Percentiles rank a stretch among this genome's conserved stretches.
Conservation (phyloP, 2,329 filamentous ascomycete species). For the Ceratocystis cacaofunesta region DNA sequence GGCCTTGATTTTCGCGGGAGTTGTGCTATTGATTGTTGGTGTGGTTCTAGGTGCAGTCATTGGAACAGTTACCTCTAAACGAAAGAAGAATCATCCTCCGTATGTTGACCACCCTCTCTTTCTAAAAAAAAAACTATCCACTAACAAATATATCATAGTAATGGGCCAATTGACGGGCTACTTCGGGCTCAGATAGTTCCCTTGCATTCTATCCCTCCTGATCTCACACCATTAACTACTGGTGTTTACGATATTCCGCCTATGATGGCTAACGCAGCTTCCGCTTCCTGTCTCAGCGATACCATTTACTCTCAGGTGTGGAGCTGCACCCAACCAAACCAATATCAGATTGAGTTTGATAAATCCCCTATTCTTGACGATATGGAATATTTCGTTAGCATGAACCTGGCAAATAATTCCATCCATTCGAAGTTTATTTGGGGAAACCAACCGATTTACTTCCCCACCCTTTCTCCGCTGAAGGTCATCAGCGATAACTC, state of each 20-base stretch:
- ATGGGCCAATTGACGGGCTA: neutral
- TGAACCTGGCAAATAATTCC: constrained; percentile 28
- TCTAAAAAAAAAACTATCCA: neutral
- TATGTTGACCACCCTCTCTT: neutral
- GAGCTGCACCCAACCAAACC: constrained; percentile 43
- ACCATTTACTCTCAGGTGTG: constrained; percentile 42
- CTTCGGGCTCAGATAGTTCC: constrained; percentile 11
- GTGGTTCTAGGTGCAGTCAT: constrained; percentile 43
- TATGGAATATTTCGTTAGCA: constrained; percentile 27
- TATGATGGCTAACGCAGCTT: constrained; percentile 33
- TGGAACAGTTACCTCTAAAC: constrained; percentile 30
- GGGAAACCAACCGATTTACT: constrained; percentile 38
- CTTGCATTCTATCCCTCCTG: constrained; percentile 26
- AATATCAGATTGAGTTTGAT: constrained; percentile 31
- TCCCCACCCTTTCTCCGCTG: constrained; percentile 28
- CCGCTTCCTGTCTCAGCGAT: constrained; percentile 43
- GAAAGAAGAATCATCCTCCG: constrained; percentile 17
- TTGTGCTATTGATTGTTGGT: constrained; percentile 37
- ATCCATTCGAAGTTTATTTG: constrained; percentile 30
- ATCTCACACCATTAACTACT: constrained; percentile 37
- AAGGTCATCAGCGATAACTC: constrained; percentile 37
- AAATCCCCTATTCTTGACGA: constrained; percentile 21
- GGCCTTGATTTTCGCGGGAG: constrained; percentile 38
- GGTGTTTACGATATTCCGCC: constrained; percentile 44
- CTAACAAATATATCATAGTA: neutral